Evolutionary conservation across 257 asterid species (phyloP), one percentile per base, ranked within the genome.

Genomic region (Pogostemon cablin): DNA sequence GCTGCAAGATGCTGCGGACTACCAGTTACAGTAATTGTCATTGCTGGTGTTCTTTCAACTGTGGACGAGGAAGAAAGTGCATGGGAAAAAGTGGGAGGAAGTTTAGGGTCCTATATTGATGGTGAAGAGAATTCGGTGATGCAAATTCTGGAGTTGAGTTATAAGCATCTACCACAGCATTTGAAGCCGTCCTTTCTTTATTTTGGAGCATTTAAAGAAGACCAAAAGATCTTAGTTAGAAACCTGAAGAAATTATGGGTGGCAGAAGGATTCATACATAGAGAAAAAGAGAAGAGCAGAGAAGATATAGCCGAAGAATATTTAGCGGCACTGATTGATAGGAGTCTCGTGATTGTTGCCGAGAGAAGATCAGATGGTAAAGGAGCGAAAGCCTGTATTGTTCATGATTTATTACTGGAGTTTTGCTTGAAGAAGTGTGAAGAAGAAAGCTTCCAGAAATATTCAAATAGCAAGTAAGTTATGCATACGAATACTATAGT

Each of bases 371-470:
- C 65, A 35, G 68, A 35, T 38, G 78, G 79, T 54, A 53, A 37
- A 53, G 78, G 85, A 61, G 67, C 65, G n/a, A 81, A 81, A 65
- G 46, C 72, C 37, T 81, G 80, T 37, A 57, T 17, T 7, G 9
- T 81, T 65, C 85, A 80, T 62, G 81, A 80, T 65, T 59, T 80
- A 55, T 46, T 80, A 66, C 77, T 62, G 15, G 81, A 77, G 2
- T 50, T 80, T 69, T 80, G 82, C 65, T 4, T 69, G 62, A 62
- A 50, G 68, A 73, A 7, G 48, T 75, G 70, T 2, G 3, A 25
- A 42, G 67, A 72, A 61, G 74, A 77, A 52, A 60, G 62, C 55
- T 66, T 81, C 44, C 73, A 46, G 42, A 65, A 65, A 20, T n/a
- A n/a, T 17, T 4, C 35, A 38, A 49, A 55, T 34, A 25, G 11